Percentiles rank a stretch among this genome's conserved stretches.
phyloP scores from a whole-genome alignment of 805 yeast genomes.

The Kodamaea leandrae region DNA sequence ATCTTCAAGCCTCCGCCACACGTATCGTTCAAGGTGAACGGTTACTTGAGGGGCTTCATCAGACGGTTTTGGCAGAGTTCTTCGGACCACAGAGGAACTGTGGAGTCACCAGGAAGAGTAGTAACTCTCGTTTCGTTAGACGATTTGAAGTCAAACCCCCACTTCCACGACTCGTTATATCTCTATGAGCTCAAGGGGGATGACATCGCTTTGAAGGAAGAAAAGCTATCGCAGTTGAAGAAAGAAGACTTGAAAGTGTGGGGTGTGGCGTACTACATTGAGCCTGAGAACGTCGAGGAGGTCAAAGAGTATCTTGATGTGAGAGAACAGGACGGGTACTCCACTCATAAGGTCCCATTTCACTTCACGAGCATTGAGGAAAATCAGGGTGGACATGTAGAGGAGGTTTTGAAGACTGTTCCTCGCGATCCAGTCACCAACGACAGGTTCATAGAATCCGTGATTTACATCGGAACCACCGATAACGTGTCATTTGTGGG shows the following conservation, averaged over 20 bases:
- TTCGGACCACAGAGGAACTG: slow-evolving; percentile 87
- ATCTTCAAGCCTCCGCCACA: slow-evolving; percentile 88
- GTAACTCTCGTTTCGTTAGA: slow-evolving; percentile 70
- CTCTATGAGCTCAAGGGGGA: slow-evolving; percentile 25
- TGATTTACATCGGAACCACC: slow-evolving; percentile 79
- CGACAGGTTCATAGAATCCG: slow-evolving; percentile 48
- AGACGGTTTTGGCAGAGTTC: slow-evolving; percentile 92
- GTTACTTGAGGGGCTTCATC: slow-evolving; percentile 70
- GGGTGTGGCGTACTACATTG: slow-evolving; percentile 84
- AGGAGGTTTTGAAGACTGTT: slow-evolving; percentile 12
- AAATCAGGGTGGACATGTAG: neutral
- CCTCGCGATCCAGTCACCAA: slow-evolving; percentile 29
- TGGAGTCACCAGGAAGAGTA: slow-evolving; percentile 83
- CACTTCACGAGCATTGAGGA: slow-evolving; percentile 35
- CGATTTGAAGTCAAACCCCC: slow-evolving; percentile 43
- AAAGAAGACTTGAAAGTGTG: slow-evolving; percentile 53
- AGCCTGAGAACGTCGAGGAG: slow-evolving; percentile 55
- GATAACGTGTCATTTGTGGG: slow-evolving; percentile 83
- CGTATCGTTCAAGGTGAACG: slow-evolving; percentile 60
- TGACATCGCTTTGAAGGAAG: slow-evolving; percentile 6
- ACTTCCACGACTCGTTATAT: slow-evolving; percentile 44
- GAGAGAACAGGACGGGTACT: slow-evolving; percentile 88
- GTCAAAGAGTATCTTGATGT: slow-evolving; percentile 71
- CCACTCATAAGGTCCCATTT: slow-evolving; percentile 65
- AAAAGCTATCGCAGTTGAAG: slow-evolving; percentile 21